Evolutionary conservation across 768 basidiomycete genomes (phyloP).

Genomic region (Thelephora ganbajun): DNA sequence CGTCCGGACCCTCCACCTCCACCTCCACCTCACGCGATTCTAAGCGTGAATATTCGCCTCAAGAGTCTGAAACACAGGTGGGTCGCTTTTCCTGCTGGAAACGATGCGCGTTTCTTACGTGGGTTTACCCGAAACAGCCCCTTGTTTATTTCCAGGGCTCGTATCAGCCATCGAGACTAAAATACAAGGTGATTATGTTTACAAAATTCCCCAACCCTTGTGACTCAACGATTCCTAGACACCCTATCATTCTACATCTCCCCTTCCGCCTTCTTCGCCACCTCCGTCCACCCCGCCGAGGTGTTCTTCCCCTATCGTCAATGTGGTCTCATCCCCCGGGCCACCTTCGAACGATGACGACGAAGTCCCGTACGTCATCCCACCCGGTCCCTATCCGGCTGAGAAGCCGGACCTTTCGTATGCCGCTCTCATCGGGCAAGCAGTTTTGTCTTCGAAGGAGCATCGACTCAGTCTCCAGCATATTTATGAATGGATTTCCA

Average conservation of each 20-base stretch:
- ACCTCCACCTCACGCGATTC: conserved; percentile 12
- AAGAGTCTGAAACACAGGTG: no score
- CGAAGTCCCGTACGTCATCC: conserved; percentile 59
- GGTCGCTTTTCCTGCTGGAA: no score
- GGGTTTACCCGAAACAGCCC: no score
- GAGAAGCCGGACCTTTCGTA: conserved; percentile 82
- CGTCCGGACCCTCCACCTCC: conserved; percentile 11
- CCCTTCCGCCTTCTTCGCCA: conserved; percentile 49
- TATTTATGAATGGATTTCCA: conserved; percentile 93
- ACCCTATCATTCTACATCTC: conserved; percentile 33
- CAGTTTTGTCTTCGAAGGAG: conserved; percentile 72
- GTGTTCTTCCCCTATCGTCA: conserved; percentile 48
- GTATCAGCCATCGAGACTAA: no score
- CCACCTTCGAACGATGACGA: conserved; percentile 43
- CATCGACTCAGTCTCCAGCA: conserved; percentile 86
- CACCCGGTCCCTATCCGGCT: conserved; percentile 70
- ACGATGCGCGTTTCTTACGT: no score
- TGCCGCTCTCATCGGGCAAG: conserved; percentile 91
- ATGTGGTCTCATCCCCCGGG: conserved; percentile 76
- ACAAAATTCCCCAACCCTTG: conserved; percentile 20
- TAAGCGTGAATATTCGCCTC: conserved; percentile 8
- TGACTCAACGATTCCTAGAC: conserved; percentile 20
- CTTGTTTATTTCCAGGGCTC: no score
- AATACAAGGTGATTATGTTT: conserved; percentile 14
- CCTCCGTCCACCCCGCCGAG: conserved; percentile 45